These are phyloP conservation scores for Ceratocystis cubensis DNA, from an alignment of 2,329 filamentous ascomycete species.

Conservation along the genomic window DNA sequence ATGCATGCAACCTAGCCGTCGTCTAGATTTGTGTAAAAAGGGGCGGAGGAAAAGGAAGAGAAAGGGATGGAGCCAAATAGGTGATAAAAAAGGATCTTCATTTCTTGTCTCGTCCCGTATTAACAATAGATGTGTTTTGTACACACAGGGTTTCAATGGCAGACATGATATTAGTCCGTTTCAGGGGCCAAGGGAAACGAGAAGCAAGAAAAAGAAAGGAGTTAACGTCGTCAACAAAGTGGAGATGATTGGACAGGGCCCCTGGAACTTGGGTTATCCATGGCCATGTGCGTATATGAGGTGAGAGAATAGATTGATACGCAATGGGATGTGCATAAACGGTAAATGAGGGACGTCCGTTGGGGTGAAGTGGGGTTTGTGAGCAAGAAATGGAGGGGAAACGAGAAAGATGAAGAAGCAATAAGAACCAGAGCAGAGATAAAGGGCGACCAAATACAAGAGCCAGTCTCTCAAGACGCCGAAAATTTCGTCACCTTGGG, in stretches of 20 bases:
- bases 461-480: not conserved
- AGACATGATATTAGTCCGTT: constrained; percentile 12
- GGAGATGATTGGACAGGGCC: not conserved
- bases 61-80: constrained; percentile 20
- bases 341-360: no score
- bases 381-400: no score
- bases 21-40: constrained; percentile 13
- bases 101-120: constrained; percentile 4
- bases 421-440: no score
- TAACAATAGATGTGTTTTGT: not conserved
- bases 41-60: constrained; percentile 12
- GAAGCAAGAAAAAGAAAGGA: not conserved
- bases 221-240: not conserved
- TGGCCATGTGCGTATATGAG: not conserved
- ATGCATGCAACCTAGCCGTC: no score
- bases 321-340: no score
- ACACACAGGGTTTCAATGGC: constrained; percentile 17
- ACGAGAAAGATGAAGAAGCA: no score
- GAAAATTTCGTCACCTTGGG: not conserved
- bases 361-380: no score
- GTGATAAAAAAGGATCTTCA: not conserved
- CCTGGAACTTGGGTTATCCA: not conserved
- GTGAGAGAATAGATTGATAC: no score
- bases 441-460: no score
- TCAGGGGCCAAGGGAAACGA: constrained; percentile 14